phyloP scores from a whole-genome alignment of 805 yeast genomes.

The Barnettozyma siamensis region DNA sequence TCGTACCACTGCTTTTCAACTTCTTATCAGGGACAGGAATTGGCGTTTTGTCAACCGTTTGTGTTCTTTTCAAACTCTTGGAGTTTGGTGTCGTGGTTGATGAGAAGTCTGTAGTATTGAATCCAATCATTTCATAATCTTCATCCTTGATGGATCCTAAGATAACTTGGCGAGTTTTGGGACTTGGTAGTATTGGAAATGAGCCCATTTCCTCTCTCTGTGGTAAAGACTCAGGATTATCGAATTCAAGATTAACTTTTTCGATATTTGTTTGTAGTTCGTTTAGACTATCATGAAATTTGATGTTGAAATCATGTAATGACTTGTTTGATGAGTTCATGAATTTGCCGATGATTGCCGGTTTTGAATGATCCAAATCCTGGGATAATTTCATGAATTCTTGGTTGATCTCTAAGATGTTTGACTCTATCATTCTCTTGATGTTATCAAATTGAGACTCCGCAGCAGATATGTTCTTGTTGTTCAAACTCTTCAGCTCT shows the following conservation, averaged over 20 bases:
- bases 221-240: conserved; percentile 13
- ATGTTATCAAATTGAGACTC: conserved; percentile 12
- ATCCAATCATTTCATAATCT: neutral
- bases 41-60: neutral
- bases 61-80: neutral
- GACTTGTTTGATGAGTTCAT: conserved; percentile 8
- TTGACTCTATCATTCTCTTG: conserved; percentile 9
- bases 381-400: conserved; percentile 11
- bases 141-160: neutral
- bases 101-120: neutral
- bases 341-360: conserved; percentile 16
- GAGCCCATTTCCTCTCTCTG: conserved; percentile 17
- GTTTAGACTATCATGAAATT: conserved; percentile 4
- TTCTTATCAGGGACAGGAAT: conserved; percentile 11
- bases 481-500: conserved; percentile 11
- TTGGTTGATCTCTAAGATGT: conserved; percentile 11
- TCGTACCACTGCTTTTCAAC: neutral
- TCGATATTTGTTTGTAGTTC: conserved; percentile 3
- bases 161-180: conserved; percentile 15
- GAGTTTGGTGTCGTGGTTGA: neutral
- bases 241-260: conserved; percentile 4
- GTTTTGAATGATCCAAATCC: conserved; percentile 11
- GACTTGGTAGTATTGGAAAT: conserved; percentile 9
- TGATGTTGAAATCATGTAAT: conserved; percentile 4
- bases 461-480: conserved; percentile 14